A percentile compares a stretch with the other conserved stretches of the same genome.
Evolutionary conservation across 2,329 filamentous ascomycete species (phyloP).

Genomic region (Capronia americana): DNA sequence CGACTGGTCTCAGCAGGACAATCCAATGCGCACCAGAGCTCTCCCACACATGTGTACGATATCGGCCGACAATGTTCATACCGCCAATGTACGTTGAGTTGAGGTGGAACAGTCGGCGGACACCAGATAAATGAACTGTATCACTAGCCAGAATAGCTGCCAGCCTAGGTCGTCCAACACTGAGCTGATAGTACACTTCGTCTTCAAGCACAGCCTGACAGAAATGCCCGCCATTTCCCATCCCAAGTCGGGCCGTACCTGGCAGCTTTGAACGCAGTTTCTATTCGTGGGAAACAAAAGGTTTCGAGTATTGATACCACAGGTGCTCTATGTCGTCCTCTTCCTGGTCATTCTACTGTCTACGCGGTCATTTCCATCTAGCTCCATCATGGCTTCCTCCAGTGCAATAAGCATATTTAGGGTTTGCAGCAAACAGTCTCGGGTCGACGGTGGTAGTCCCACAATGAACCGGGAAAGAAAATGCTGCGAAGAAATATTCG

Average conservation of each 20-base stretch:
- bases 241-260: not conserved
- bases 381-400: too few relatives aligned
- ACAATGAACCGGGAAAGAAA: not conserved
- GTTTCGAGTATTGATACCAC: not conserved
- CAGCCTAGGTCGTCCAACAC: not conserved
- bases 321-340: not conserved
- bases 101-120: not conserved
- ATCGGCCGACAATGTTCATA: not conserved
- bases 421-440: too few relatives aligned
- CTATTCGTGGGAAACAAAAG: not conserved
- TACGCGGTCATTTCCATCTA: too few relatives aligned
- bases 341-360: too few relatives aligned
- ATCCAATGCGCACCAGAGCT: not conserved
- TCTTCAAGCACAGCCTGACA: not conserved
- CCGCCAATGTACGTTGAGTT: not conserved
- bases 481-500: not conserved
- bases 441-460: too few relatives aligned
- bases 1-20: not conserved
- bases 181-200: not conserved
- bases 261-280: too few relatives aligned
- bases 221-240: not conserved
- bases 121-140: not conserved
- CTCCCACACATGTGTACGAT: not conserved
- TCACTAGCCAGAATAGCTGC: not conserved
- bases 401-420: too few relatives aligned